Base-by-base conservation (phyloP, 805 yeast genomes). In the Hanseniaspora lachancei region DNA sequence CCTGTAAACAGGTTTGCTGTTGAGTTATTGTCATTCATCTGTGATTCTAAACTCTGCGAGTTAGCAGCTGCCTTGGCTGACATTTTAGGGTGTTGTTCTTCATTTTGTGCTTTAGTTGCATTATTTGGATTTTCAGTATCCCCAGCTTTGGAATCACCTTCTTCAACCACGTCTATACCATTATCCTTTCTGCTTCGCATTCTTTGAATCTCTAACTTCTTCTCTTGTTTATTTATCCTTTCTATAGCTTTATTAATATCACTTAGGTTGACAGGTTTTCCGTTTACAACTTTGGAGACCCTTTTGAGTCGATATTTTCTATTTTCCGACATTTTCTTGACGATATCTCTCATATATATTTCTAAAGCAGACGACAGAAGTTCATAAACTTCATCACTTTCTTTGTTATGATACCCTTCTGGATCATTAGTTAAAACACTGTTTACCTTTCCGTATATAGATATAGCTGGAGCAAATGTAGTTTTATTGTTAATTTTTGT, bases 1-100 rank as follows among this genome's bases (percentile, higher is more conserved):
- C 58, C 58, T 2, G 55, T 49, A 32, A 55, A 49, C 18, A 55
- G 35, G 40, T 51, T 55, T 18, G 58, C 58, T 9, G 58, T 55
- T 5, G 58, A 40, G 39, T 55, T 55, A 44, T 52, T 52, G 16
- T 52, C 55, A 21, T 29, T 46, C 27, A 46, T 32, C 21, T 46
- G 49, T n/a, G 38, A 13, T 32, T 46, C 49, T 10, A 34, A n/a
- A 46, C 39, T 46, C 35, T 29, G 49, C n/a, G 27, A 21, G 39
- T 32, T 34, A 10, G 39, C 35, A n/a, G 39, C 34, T n/a, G 47
- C 34, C 9, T 44, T 44, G 18, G 36, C 47, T 16, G 36, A 27
- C 36, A 44, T 44, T 34, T 44, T 44, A 7, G 48, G 24, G 32
- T 32, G 34, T 16, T 42, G 47, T 23, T 43, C 47, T 16, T 15